Conservation (phyloP, 2,329 filamentous ascomycete species). For the Whalleya microplaca region DNA sequence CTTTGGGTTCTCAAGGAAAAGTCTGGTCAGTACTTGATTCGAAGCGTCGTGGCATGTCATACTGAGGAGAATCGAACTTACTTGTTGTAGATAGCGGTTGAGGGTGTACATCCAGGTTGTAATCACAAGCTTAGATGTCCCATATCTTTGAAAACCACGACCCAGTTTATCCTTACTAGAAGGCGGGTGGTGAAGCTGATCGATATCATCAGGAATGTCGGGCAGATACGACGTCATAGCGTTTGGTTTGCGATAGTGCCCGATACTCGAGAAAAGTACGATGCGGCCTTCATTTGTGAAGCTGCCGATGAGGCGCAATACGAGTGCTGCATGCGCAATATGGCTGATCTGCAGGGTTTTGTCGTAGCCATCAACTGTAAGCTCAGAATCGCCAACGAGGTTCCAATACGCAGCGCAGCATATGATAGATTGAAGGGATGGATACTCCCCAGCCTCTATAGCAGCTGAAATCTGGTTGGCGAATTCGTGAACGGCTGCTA, state of each 20-base stretch:
- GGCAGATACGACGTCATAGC: conserved; percentile 40
- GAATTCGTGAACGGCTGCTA: conserved; percentile 39
- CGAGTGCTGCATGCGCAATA: conserved; percentile 37
- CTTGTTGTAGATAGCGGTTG: conserved; percentile 36
- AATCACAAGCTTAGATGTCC: conserved; percentile 43
- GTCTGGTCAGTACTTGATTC: not conserved
- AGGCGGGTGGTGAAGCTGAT: conserved; percentile 37
- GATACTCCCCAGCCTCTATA: conserved; percentile 32
- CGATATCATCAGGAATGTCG: conserved; percentile 17
- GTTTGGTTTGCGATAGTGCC: conserved; percentile 43
- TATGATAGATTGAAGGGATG: conserved; percentile 38
- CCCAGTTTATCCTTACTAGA: conserved; percentile 37
- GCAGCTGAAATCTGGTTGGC: conserved; percentile 30
- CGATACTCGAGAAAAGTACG: conserved; percentile 48
- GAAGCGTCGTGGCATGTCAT: not conserved
- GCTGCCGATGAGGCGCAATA: conserved; percentile 51
- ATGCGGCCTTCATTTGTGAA: conserved; percentile 65
- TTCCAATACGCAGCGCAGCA: conserved; percentile 45
- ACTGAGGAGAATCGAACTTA: conserved; percentile 1
- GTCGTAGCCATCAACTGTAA: conserved; percentile 42
- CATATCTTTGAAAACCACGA: conserved; percentile 47
- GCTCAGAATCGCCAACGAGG: conserved; percentile 33
- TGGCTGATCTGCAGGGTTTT: conserved; percentile 43
- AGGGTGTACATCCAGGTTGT: conserved; percentile 45
- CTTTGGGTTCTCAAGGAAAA: not conserved